These are phyloP conservation scores for Pythium monospermum DNA, from an alignment of 352 stramenopile genomes.

Conservation along the genomic window DNA sequence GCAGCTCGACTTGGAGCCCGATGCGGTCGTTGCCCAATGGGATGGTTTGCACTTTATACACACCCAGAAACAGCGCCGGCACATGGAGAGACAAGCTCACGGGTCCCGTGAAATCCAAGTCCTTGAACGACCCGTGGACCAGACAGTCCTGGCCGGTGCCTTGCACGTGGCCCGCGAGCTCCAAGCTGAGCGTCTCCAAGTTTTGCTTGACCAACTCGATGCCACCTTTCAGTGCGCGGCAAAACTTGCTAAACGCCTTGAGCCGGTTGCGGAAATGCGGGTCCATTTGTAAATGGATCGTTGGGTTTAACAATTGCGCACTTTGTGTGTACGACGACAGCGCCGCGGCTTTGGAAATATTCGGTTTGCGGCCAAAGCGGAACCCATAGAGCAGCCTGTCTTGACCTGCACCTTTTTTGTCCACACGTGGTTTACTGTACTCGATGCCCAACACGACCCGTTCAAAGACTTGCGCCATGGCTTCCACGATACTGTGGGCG, in stretches of 20 bases:
- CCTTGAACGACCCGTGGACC: constrained; percentile 52
- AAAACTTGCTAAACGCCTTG: constrained; percentile 59
- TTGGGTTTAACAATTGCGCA: constrained; percentile 35
- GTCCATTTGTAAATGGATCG: constrained; percentile 40
- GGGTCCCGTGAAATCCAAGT: constrained; percentile 50
- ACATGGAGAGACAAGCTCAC: constrained; percentile 43
- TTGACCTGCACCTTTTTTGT: no score
- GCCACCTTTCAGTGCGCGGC: constrained; percentile 38
- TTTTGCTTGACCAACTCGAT: constrained; percentile 59
- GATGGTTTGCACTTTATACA: constrained; percentile 51
- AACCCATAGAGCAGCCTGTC: constrained; percentile 66
- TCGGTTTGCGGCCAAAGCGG: constrained; percentile 59
- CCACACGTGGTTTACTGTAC: constrained; percentile 46
- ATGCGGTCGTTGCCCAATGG: constrained; percentile 33
- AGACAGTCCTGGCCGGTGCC: constrained; percentile 49
- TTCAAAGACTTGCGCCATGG: constrained; percentile 56
- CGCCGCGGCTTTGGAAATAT: constrained; percentile 30
- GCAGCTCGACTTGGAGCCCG: constrained; percentile 51
- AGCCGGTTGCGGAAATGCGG: constrained; percentile 36
- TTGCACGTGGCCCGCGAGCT: constrained; percentile 41
- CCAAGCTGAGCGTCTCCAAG: constrained; percentile 44
- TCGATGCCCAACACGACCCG: constrained; percentile 57
- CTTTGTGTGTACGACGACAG: constrained; percentile 23
- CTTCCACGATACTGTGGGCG: constrained; percentile 48
- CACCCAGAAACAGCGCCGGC: constrained; percentile 50